A percentile compares a stretch with the other conserved stretches of the same genome.
Evolutionary conservation across 306 rosid genomes (phyloP).

Genomic region (Phaseolus lunatus): DNA sequence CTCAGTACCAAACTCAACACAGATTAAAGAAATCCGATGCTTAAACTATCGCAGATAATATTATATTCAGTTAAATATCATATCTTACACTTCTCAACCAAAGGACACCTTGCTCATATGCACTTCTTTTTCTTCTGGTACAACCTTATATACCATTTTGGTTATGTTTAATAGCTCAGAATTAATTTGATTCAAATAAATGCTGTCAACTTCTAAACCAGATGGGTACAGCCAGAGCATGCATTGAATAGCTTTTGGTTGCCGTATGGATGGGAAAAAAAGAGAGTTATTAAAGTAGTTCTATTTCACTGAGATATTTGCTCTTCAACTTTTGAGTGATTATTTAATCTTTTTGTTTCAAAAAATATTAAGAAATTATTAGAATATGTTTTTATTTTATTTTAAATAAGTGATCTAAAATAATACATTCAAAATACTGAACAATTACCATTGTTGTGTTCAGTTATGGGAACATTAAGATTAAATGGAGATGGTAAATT

Average conservation of each 20-base stretch:
- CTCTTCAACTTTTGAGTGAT: background rate
- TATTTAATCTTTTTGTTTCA: background rate
- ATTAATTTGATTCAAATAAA: too few species aligned
- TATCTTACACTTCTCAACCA: background rate
- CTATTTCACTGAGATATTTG: background rate
- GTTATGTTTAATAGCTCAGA: background rate
- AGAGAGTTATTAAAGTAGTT: background rate
- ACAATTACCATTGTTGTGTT: too few species aligned
- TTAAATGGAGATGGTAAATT: too few species aligned
- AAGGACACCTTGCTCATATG: background rate
- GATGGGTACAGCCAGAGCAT: background rate
- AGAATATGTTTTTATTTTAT: background rate
- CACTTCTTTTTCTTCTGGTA: too few species aligned
- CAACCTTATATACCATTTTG: background rate
- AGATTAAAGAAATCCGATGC: background rate
- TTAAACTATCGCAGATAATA: background rate
- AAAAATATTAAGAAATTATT: background rate
- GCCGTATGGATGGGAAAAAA: background rate
- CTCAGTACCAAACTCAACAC: conserved; percentile 12
- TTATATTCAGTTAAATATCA: too few species aligned
- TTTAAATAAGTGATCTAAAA: background rate
- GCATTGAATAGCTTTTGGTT: background rate
- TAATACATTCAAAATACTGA: background rate
- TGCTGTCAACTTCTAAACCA: background rate
- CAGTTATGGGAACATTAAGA: too few species aligned